phyloP scores from a whole-genome alignment of 2,329 filamentous ascomycete species.

The Phialemonium atrogriseum region DNA sequence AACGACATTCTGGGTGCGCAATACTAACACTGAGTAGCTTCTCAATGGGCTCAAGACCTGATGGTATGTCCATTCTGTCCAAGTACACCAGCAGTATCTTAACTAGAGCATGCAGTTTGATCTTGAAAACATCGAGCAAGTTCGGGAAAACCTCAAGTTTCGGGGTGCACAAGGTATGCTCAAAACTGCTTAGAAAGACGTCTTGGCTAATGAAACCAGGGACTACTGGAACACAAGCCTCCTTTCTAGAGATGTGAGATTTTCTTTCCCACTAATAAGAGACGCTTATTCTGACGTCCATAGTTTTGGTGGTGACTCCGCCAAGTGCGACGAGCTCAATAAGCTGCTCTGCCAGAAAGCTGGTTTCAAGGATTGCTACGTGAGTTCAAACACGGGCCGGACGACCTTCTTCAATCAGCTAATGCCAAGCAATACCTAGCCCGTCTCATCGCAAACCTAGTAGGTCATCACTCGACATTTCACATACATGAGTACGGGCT shows the following conservation, averaged over 20 bases:
- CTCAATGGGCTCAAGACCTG: constrained; percentile 61
- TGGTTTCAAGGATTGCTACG: constrained; percentile 42
- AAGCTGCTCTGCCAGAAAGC: constrained; percentile 45
- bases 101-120: too few relatives aligned
- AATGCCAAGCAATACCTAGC: too few relatives aligned
- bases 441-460: background rate
- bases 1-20: too few relatives aligned
- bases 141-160: constrained; percentile 62
- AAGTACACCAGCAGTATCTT: too few relatives aligned
- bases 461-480: constrained; percentile 53
- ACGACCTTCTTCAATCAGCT: too few relatives aligned
- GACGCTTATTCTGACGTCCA: too few relatives aligned
- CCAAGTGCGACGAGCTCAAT: constrained; percentile 46
- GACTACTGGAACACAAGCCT: constrained; percentile 72
- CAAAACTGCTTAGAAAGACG: too few relatives aligned
- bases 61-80: too few relatives aligned
- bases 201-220: too few relatives aligned
- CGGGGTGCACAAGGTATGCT: constrained; percentile 59
- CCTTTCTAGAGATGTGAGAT: constrained; percentile 66
- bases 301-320: constrained; percentile 38
- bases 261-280: too few relatives aligned
- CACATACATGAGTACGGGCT: constrained; percentile 30
- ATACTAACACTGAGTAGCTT: too few relatives aligned
- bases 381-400: too few relatives aligned
- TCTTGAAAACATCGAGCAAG: constrained; percentile 63